Base-by-base conservation (phyloP, 2,329 filamentous ascomycete genomes). In the Mycosphaerella arachidis region DNA sequence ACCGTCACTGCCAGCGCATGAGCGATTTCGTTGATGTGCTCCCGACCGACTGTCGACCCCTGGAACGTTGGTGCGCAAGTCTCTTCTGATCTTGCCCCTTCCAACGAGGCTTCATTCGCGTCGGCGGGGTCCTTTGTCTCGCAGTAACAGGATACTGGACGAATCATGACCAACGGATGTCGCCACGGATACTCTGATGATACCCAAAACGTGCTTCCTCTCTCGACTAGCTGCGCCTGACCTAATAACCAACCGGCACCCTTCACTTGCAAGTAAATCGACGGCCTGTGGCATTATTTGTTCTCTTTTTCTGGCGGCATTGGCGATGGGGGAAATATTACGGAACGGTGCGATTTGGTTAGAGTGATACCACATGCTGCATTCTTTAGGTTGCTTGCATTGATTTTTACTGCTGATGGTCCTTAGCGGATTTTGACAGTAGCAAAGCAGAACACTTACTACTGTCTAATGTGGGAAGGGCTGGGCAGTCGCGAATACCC, bases 1-100 rank as follows among this genome's bases (percentile, higher is more conserved):
- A 59, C 67, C 53, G 72, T 73, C 54, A 64, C 70, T 55, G 71
- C 72, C 59, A 69, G 66, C 58, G 72, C 72, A 64, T 74, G 72
- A 65, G 57, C 60, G 53, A 4, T 27, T 27, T 37, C 37, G 27
- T 18, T 46, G 6, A 43, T 45, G 35, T 45, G 27, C 37, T 55
- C 27, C 53, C 46, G 53, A 55, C 53, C 16, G 53, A 18, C 51
- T 33, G 40, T n/a, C 53, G 46, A 55, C 35, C 40, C 37, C 53
- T 46, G 27, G 10, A 45, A 55, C 13, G 37, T 29, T 6, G 40
- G 20, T 40, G 53, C 53, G 53, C 40, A 50, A 24, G 18, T 55
- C 35, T 24, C 37, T 46, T 31, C 16, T 4, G 40, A 40, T 18
- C 10, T 24, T 18, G 18, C 40, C 40, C 18, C 35, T 29, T 10